A percentile compares a stretch with the other conserved stretches of the same genome.
Conservation (phyloP, 805 yeast genomes). For the Kodamaea jinghongensis region DNA sequence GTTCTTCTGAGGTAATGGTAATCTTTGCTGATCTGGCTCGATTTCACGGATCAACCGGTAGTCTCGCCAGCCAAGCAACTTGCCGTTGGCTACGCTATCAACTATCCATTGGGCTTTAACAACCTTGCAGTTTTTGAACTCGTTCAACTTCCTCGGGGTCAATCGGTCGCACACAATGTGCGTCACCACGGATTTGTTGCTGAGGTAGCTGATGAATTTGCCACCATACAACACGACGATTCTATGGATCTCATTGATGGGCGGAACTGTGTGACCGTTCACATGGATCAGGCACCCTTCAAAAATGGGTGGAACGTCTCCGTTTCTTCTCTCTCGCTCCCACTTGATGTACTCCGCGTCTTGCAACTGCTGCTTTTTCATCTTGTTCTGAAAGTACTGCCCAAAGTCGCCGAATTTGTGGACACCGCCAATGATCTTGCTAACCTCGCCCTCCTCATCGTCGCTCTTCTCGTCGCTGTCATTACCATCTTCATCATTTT, state of each 20-base stretch:
- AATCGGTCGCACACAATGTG: conserved; percentile 80
- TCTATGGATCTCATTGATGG: conserved; percentile 68
- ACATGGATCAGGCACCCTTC: conserved; percentile 65
- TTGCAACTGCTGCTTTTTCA: conserved; percentile 56
- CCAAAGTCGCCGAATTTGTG: conserved; percentile 64
- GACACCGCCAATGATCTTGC: conserved; percentile 23
- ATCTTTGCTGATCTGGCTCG: conserved; percentile 53
- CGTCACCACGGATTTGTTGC: conserved; percentile 71
- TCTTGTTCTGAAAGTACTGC: conserved; percentile 63
- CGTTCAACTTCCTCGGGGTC: conserved; percentile 70
- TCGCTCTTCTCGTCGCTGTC: background rate
- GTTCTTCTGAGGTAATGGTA: conserved; percentile 10
- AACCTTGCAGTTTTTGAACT: conserved; percentile 67
- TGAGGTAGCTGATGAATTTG: conserved; percentile 60
- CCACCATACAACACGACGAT: conserved; percentile 81
- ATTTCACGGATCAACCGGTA: conserved; percentile 50
- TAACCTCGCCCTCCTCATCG: conserved; percentile 13
- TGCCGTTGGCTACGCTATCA: conserved; percentile 52
- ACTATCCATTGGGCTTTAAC: conserved; percentile 81
- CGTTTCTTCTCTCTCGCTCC: conserved; percentile 37
- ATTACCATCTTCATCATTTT: conserved; percentile 1
- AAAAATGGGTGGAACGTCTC: conserved; percentile 44
- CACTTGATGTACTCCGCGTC: conserved; percentile 51
- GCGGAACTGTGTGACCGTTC: conserved; percentile 87
- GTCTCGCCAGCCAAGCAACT: conserved; percentile 65